Base-by-base conservation (phyloP, 768 basidiomycete species). In the Tubosaeta brunneosetosa region DNA sequence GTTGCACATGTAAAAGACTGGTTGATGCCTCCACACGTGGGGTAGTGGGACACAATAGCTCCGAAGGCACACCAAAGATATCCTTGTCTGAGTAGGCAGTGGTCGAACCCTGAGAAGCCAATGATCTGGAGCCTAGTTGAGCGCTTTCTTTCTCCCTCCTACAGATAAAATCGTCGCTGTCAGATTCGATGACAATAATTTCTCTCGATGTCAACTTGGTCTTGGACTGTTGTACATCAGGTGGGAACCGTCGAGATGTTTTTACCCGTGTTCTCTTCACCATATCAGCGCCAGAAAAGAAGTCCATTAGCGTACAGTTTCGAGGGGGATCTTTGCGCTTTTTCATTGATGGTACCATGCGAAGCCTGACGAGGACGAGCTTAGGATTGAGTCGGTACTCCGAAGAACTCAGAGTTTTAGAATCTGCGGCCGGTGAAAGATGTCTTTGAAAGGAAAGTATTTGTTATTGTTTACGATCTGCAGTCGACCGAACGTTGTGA, bases 131-230 rank as follows among this genome's bases (percentile, higher is more conserved):
- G 17, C 29, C 36, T 9, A 14, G 22, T 27, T 16, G 47, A 44
- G 17, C 4, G 0, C 32, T 22, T 36, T 31, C 8, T 26, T 45
- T 40, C 34, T 38, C 37, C 48, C 17, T 44, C n/a, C 19, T 40
- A 14, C 32, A 51, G 29, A 31, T 31, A 9, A 31, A 60, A 4
- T 65, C 64, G 26, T 84, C 83, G 47, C 77, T 77, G 58, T 84
- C 84, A 17, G 83, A 84, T 62, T 85, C 83, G 50, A 86, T 79
- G 51, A 84, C 66, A 44, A 85, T 84, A 55, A 84, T 61, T 56
- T 84, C 78, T 55, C 65, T 47, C 25, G 57, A 44, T 38, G 36
- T 33, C 22, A 34, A 50, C 38, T 29, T 42, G 40, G 45, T 25
- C 14, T 32, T 44, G 38, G 45, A 17, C 11, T 19, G 51, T 44